These are phyloP conservation scores for Pythium phragmitis DNA, from an alignment of 352 stramenopile genomes.

Conservation along the genomic window DNA sequence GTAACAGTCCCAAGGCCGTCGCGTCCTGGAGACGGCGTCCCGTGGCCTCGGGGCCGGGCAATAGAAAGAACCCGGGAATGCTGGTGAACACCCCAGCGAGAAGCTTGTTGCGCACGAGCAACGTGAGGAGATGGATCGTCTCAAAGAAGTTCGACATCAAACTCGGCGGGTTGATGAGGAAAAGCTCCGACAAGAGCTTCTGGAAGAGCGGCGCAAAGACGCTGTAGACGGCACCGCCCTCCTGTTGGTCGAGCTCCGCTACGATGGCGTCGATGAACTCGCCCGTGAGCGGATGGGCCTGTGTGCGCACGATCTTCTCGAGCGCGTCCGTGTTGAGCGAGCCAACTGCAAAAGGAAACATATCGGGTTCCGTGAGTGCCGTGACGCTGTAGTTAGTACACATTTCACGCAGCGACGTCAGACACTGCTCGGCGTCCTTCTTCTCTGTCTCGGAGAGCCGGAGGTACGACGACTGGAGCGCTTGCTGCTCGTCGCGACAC, in stretches of 20 bases:
- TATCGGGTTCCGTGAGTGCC: conserved; percentile 77
- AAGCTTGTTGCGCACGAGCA: conserved; percentile 66
- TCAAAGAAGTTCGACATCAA: conserved; percentile 76
- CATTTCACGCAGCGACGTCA: conserved; percentile 64
- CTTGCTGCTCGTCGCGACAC: conserved; percentile 67
- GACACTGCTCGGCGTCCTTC: conserved; percentile 44
- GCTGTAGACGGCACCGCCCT: conserved; percentile 37
- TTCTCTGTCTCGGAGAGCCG: conserved; percentile 49
- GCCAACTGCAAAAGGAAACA: conserved; percentile 74
- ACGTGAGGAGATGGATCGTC: conserved; percentile 65
- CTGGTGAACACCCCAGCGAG: conserved; percentile 61
- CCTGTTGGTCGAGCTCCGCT: conserved; percentile 45
- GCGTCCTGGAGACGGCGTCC: conserved; percentile 74
- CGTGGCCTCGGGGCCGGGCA: conserved; percentile 48
- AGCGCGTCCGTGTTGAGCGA: conserved; percentile 69
- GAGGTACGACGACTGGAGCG: conserved; percentile 64
- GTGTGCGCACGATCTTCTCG: conserved; percentile 63
- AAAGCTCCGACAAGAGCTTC: conserved; percentile 76
- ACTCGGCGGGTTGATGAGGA: conserved; percentile 75
- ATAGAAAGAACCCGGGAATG: conserved; percentile 74
- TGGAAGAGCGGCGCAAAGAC: conserved; percentile 79
- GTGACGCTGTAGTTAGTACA: conserved; percentile 87
- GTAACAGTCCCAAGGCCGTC: conserved; percentile 69
- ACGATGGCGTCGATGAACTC: conserved; percentile 62
- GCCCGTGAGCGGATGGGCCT: conserved; percentile 50